Evolutionary conservation across 345 rosid species (phyloP), one percentile per base, ranked within the genome.

Genomic region (Atalantia buxifolia): DNA sequence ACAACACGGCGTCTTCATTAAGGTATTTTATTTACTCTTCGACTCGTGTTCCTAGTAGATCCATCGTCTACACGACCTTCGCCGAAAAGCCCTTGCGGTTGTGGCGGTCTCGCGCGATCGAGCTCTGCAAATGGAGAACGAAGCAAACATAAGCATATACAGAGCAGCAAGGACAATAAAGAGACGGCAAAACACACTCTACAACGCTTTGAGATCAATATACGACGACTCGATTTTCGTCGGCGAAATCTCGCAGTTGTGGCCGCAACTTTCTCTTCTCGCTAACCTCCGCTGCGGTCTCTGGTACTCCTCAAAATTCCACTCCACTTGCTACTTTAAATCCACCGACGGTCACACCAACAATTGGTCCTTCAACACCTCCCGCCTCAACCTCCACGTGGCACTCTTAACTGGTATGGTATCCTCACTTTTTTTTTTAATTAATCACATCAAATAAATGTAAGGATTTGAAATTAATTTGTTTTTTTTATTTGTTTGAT

Each of bases 281-380:
- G 93, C 97, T 7, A 95, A 95, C 71, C 93, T 95, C 63, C 99
- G 99, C 2, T 95, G 99, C 80, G 99, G 99, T 61, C 93, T 93
- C 78, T 95, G 99, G 99, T 95, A 95, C 88, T 89, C 92, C 16
- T 64, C 88, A 30, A 79, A 69, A 31, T 92, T 92, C 82, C 83
- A 89, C 9, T 85, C 90, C 76, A 85, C 94, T n/a, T 93, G 99
- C 71, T 93, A 95, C 87, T 95, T 92, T 83, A 95, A 95, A 85
- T 95, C 99, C 81, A 95, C 99, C 48, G 99, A 95, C 45, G 98
- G 98, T 64, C 99, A 95, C 85, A 85, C 93, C 69, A 92, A 90
- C 64, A 95, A 95, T 73, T 86, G 92, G 87, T 95, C 97, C 68
- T 95, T 95, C 83, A 91, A 82, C 76, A 95, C 89, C 75, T 87